Conservation (phyloP, 2,329 filamentous ascomycete species). For the Cucurbitaria berberidis region DNA sequence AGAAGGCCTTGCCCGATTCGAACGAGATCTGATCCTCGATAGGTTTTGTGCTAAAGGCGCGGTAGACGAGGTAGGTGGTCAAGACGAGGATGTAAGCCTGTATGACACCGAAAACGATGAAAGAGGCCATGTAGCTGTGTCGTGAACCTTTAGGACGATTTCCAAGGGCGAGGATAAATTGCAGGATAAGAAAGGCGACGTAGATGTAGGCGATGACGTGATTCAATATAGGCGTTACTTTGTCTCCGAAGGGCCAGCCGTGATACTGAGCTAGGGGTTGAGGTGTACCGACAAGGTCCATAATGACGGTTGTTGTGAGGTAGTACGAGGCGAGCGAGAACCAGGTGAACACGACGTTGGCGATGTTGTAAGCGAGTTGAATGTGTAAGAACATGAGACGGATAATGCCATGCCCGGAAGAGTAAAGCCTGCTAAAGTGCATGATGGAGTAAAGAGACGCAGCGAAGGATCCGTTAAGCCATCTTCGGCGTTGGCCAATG, state of each 20-base stretch:
- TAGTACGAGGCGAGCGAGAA: slow-evolving; percentile 83
- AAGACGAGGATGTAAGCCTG: slow-evolving; percentile 90
- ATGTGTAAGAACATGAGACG: slow-evolving; percentile 99
- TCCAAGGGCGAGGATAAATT: slow-evolving; percentile 95
- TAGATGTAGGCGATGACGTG: slow-evolving; percentile 90
- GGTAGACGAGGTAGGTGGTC: slow-evolving; percentile 86
- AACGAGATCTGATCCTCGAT: slow-evolving; percentile 65
- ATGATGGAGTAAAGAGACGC: slow-evolving; percentile 96
- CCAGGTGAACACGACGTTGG: slow-evolving; percentile 89
- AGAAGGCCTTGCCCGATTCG: slow-evolving; percentile 81
- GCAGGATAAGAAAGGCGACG: slow-evolving; percentile 85
- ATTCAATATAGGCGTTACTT: slow-evolving; percentile 88
- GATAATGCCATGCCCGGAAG: slow-evolving; percentile 93
- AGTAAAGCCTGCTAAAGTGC: slow-evolving; percentile 99
- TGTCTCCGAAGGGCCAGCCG: slow-evolving; percentile 90
- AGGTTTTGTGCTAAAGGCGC: slow-evolving; percentile 64
- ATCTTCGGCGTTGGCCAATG: slow-evolving; percentile 96
- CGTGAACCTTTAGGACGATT: slow-evolving; percentile 95
- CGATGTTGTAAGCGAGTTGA: slow-evolving; percentile 93
- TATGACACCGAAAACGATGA: slow-evolving; percentile 83
- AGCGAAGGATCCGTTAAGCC: slow-evolving; percentile 98
- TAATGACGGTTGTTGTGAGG: slow-evolving; percentile 97
- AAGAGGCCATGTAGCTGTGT: slow-evolving; percentile 90
- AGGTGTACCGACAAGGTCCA: slow-evolving; percentile 82
- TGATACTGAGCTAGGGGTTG: slow-evolving; percentile 45